Conservation (phyloP, 2,329 filamentous ascomycete species). For the Aspergillus pseudoglaucus region DNA sequence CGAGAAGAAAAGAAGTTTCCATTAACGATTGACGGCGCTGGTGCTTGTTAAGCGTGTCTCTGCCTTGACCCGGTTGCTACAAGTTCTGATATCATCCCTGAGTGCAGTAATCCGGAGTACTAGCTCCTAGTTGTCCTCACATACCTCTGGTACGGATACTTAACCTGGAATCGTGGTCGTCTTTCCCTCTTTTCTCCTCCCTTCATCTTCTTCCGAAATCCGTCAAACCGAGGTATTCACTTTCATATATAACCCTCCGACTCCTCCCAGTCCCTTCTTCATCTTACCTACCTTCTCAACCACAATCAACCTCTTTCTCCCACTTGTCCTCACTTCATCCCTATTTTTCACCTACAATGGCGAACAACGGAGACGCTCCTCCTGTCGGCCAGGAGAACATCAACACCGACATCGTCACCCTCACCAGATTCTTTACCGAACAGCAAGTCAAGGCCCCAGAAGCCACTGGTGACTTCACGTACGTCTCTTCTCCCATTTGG, state of each 20-base stretch:
- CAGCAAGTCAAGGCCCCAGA: slow-evolving; percentile 90
- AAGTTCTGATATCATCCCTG: neutral
- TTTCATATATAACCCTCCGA: slow-evolving; percentile 2
- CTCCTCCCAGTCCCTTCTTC: slow-evolving; percentile 1
- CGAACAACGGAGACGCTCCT: slow-evolving; percentile 41
- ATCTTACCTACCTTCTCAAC: neutral
- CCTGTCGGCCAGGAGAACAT: slow-evolving; percentile 65
- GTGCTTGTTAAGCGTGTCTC: neutral
- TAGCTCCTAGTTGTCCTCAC: neutral
- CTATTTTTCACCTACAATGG: slow-evolving; percentile 25
- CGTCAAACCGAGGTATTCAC: slow-evolving; percentile 24
- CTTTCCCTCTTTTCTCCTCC: slow-evolving; percentile 1
- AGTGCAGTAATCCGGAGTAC: neutral
- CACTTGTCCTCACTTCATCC: neutral
- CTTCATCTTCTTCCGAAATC: slow-evolving; percentile 14
- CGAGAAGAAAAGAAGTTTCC: no score
- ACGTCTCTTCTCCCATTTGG: slow-evolving; percentile 32
- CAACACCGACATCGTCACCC: slow-evolving; percentile 92
- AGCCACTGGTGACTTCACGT: slow-evolving; percentile 98
- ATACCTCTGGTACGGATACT: neutral
- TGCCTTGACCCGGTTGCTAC: neutral
- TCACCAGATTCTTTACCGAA: slow-evolving; percentile 92
- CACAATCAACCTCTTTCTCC: slow-evolving; percentile 3
- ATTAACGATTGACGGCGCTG: no score
- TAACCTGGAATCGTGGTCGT: neutral